A percentile compares a stretch with the other conserved stretches of the same genome.
These are phyloP conservation scores for Leishmania martiniquensis DNA, from an alignment of 208 protist species.

Conservation along the genomic window DNA sequence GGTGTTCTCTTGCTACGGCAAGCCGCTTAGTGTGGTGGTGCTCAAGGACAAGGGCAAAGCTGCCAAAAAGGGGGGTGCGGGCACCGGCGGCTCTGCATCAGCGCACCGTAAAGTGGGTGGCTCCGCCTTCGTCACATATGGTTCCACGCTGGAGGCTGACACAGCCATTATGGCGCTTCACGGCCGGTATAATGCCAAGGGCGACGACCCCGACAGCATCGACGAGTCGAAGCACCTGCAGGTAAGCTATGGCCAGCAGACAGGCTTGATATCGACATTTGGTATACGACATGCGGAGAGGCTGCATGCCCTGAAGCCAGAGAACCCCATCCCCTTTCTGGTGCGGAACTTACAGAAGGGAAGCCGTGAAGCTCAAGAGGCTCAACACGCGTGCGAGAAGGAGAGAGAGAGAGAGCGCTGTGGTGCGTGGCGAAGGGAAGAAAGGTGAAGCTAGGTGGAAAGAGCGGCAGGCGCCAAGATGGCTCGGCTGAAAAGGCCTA, in stretches of 20 bases:
- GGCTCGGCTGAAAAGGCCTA: background rate
- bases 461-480: background rate
- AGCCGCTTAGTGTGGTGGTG: conserved; percentile 70
- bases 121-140: conserved; percentile 75
- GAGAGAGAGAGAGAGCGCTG: background rate
- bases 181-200: conserved; percentile 58
- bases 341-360: conserved; percentile 3
- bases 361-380: background rate
- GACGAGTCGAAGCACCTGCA: conserved; percentile 54
- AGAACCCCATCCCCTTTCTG: conserved; percentile 53
- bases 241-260: conserved; percentile 61
- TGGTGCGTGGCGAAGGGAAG: no score
- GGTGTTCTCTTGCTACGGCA: conserved; percentile 74
- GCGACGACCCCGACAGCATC: conserved; percentile 31
- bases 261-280: conserved; percentile 55
- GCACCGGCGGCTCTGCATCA: background rate
- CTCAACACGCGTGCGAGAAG: background rate
- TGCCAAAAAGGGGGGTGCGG: background rate
- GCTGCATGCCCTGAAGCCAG: conserved; percentile 44
- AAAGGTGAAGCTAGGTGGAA: background rate
- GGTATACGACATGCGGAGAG: conserved; percentile 42
- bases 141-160: conserved; percentile 67
- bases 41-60: conserved; percentile 46
- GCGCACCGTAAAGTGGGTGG: conserved; percentile 45
- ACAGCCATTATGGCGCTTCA: conserved; percentile 70